A percentile compares a stretch with the other conserved stretches of the same genome.
These are phyloP conservation scores for Malus fusca DNA, from an alignment of 306 rosid genomes.

Conservation along the genomic window DNA sequence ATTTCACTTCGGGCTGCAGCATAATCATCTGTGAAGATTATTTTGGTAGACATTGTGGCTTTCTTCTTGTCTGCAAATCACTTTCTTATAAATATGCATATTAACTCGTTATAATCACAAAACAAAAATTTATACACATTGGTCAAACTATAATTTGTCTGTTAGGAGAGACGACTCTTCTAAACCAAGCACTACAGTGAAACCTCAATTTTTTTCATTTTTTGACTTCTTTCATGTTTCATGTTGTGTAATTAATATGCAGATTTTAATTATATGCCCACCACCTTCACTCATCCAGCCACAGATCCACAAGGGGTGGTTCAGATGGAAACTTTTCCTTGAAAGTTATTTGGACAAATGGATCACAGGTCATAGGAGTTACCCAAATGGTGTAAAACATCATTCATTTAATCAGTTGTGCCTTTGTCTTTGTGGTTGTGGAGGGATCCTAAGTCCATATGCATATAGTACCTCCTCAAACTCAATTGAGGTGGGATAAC, in stretches of 20 bases:
- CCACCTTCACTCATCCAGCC: neutral
- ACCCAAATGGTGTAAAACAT: neutral
- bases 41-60: too few species aligned
- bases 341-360: neutral
- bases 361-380: neutral
- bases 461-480: neutral
- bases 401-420: neutral
- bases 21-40: neutral
- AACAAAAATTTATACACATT: neutral
- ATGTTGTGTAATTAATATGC: neutral
- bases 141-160: too few species aligned
- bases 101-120: too few species aligned
- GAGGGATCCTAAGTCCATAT: neutral
- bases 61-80: too few species aligned
- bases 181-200: too few species aligned
- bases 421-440: neutral
- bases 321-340: neutral
- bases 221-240: neutral
- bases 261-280: neutral
- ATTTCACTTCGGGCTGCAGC: neutral
- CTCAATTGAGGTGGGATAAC: neutral
- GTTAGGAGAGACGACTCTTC: neutral
- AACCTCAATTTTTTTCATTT: too few species aligned
- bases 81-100: too few species aligned
- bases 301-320: neutral